Evolutionary conservation across 2,329 filamentous ascomycete species (phyloP), one percentile per base, ranked within the genome.

Genomic region (Monosporascus sp.): DNA sequence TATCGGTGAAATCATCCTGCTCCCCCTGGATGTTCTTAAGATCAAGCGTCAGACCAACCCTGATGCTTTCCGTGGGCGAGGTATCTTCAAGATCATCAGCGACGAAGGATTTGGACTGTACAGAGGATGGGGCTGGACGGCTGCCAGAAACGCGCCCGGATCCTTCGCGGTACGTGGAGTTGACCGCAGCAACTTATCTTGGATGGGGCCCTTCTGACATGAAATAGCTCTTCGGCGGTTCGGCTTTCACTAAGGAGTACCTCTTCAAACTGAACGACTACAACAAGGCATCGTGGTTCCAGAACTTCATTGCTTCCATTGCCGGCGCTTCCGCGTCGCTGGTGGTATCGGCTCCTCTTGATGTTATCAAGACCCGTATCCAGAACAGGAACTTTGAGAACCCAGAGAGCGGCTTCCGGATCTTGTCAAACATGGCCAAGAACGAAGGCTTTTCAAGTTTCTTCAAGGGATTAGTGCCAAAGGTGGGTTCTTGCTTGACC

Each of bases 1-100:
- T 66, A 96, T 99, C 65, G 94, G 94, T 69, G 94, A 99, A 78
- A 96, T 99, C 61, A 84, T 99, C 55, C 84, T 99, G 31, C 83
- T 99, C 41, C 94, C 94, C 43, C 84, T 99, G 56, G 94, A 99
- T 65, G 93, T 99, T 40, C 83, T 99, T 59, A 99, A 99, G 84
- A 99, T 99, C 79, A 99, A 99, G 84, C 87, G 94, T 66, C 94
- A 99, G 79, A 99, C 94, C 62, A 99, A 99, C 80, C 94, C 94
- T 41, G 94, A 97, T 69, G 92, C 94, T 37, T 99, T 99, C 85
- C 85, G 91, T 62, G 93, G 93, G 64, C 89, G 94, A 66, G 94
- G 94, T 58, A 81, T 99, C 56, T 77, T 97, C 69, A 87, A 82
- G 74, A 97, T 99, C 61, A 82, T 99, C 57, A 82, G 84, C 55